These are phyloP conservation scores for Chaetomiaceae sp. DNA, from an alignment of 2,329 filamentous ascomycete genomes.

Conservation along the genomic window DNA sequence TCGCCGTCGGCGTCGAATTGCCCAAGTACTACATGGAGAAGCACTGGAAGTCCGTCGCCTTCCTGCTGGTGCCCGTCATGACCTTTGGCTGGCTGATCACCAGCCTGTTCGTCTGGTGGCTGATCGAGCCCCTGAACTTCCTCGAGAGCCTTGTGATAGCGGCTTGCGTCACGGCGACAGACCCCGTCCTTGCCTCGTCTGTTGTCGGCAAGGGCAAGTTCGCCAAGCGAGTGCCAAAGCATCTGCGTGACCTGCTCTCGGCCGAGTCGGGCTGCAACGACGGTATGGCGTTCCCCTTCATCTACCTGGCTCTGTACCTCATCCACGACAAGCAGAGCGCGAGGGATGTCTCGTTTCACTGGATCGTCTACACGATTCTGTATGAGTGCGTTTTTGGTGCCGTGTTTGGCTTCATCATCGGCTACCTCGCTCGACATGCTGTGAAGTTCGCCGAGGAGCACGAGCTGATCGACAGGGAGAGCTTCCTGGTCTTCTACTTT, in stretches of 20 bases:
- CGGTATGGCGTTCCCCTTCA: slow-evolving; percentile 98
- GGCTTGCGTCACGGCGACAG: slow-evolving; percentile 94
- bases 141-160: slow-evolving; percentile 82
- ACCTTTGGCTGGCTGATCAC: slow-evolving; percentile 92
- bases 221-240: slow-evolving; percentile 93
- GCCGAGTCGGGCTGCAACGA: slow-evolving; percentile 99
- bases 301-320: slow-evolving; percentile 88
- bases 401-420: slow-evolving; percentile 79
- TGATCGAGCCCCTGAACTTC: slow-evolving; percentile 76
- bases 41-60: slow-evolving; percentile 89
- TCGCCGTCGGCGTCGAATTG: slow-evolving; percentile 85
- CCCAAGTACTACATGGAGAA: slow-evolving; percentile 95
- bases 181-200: slow-evolving; percentile 93
- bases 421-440: slow-evolving; percentile 83
- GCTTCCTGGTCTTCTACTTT: slow-evolving; percentile 98
- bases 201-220: slow-evolving; percentile 99
- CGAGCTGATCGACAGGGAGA: slow-evolving; percentile 89
- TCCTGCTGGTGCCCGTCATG: slow-evolving; percentile 93
- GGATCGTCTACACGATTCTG: slow-evolving; percentile 82
- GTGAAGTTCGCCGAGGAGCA: slow-evolving; percentile 83
- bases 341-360: slow-evolving; percentile 70
- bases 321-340: slow-evolving; percentile 73
- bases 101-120: slow-evolving; percentile 91
- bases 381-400: slow-evolving; percentile 96
- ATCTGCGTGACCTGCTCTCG: slow-evolving; percentile 89